Conservation (phyloP, 2,329 filamentous ascomycete species). For the Phialophora macrospora region DNA sequence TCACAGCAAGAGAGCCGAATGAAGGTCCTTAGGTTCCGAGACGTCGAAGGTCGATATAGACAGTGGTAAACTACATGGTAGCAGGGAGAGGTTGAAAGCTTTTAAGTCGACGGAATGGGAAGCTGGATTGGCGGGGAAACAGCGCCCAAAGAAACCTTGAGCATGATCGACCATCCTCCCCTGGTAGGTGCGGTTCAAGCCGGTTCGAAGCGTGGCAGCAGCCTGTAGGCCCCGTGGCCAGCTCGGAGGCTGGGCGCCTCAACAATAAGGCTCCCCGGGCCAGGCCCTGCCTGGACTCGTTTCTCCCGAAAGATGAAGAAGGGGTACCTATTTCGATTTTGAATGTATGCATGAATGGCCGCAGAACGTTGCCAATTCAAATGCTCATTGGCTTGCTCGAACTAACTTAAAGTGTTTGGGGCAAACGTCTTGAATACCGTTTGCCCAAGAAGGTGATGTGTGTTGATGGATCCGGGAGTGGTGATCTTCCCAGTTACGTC, state of each 20-base stretch:
- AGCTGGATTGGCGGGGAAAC: not conserved
- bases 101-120: not conserved
- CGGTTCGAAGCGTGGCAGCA: too few relatives aligned
- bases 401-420: slow-evolving; percentile 50
- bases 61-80: not conserved
- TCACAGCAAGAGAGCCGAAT: not conserved
- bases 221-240: too few relatives aligned
- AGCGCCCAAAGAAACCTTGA: too few relatives aligned
- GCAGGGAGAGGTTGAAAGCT: not conserved
- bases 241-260: too few relatives aligned
- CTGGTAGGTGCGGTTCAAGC: too few relatives aligned
- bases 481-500: slow-evolving; percentile 44
- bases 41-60: not conserved
- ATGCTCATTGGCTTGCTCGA: not conserved
- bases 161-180: too few relatives aligned
- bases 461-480: slow-evolving; percentile 42
- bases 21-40: not conserved
- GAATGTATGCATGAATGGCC: too few relatives aligned
- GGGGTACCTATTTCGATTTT: too few relatives aligned
- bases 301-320: too few relatives aligned
- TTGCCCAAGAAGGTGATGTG: slow-evolving; percentile 51
- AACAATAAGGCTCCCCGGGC: too few relatives aligned
- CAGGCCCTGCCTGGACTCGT: too few relatives aligned
- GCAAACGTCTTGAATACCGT: slow-evolving; percentile 58
- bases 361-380: too few relatives aligned